Conservation (phyloP, 768 basidiomycete genomes). For the Tephrocybe sp. region DNA sequence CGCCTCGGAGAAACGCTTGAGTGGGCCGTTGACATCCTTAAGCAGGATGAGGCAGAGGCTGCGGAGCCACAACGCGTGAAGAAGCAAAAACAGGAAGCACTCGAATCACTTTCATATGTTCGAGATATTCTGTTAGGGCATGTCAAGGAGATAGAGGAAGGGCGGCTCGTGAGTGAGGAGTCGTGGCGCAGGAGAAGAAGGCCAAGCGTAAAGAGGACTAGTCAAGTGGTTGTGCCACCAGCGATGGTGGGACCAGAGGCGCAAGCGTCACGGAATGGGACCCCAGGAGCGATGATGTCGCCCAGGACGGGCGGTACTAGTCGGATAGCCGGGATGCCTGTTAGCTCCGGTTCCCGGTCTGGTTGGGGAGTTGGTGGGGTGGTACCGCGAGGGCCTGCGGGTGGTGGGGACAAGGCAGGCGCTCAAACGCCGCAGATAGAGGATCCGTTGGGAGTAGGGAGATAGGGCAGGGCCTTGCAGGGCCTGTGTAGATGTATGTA, state of each 20-base stretch:
- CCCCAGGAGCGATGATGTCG: constrained; percentile 15
- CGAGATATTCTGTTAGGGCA: constrained; percentile 66
- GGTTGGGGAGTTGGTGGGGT: constrained; percentile 33
- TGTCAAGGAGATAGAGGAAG: constrained; percentile 57
- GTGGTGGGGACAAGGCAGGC: constrained; percentile 21
- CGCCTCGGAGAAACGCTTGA: constrained; percentile 65
- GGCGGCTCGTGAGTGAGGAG: constrained; percentile 60
- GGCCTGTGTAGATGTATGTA: too few relatives aligned
- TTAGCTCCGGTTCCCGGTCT: constrained; percentile 29
- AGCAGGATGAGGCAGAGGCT: constrained; percentile 50
- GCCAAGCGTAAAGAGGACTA: constrained; percentile 3
- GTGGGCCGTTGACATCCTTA: constrained; percentile 72
- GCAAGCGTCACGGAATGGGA: constrained; percentile 17
- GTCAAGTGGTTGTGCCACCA: constrained; percentile 24
- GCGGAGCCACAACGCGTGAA: constrained; percentile 37
- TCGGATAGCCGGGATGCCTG: constrained; percentile 8
- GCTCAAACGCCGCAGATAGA: constrained; percentile 25
- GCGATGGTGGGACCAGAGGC: constrained; percentile 33
- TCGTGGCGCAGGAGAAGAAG: constrained; percentile 21
- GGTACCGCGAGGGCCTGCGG: constrained; percentile 51
- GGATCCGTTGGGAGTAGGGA: constrained; percentile 40
- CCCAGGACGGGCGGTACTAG: constrained; percentile 12
- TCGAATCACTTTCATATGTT: constrained; percentile 76
- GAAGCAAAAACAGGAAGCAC: constrained; percentile 55
- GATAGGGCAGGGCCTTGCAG: too few relatives aligned